Conservation (phyloP, 2,329 filamentous ascomycete species). For the Epichloe gansuensis region DNA sequence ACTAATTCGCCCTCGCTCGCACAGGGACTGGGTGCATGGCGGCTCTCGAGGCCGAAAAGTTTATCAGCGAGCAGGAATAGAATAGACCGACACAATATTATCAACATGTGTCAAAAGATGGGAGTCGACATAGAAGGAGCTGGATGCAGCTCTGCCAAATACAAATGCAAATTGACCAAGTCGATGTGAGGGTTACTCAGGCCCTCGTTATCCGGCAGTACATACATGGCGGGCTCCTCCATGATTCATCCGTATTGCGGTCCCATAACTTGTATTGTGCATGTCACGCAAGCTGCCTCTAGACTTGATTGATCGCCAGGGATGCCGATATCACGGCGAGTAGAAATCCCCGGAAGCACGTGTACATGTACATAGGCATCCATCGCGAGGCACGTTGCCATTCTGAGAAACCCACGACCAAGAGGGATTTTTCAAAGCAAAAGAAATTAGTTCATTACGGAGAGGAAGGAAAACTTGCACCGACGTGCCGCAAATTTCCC, state of each 20-base stretch:
- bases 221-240: too few species aligned
- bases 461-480: not conserved
- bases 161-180: not conserved
- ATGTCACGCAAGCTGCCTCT: too few species aligned
- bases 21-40: conserved; percentile 87
- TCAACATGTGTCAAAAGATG: not conserved
- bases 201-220: not conserved
- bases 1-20: conserved; percentile 13
- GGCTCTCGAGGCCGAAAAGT: conserved; percentile 92
- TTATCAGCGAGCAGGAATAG: conserved; percentile 62
- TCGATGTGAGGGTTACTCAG: not conserved
- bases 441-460: too few species aligned
- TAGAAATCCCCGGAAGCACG: not conserved
- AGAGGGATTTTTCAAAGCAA: not conserved
- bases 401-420: not conserved
- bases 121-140: not conserved
- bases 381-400: too few species aligned
- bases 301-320: too few species aligned
- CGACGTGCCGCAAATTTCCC: too few species aligned
- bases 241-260: too few species aligned
- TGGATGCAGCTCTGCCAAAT: not conserved
- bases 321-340: too few species aligned
- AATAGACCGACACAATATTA: not conserved
- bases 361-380: not conserved
- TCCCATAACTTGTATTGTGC: too few species aligned